These are phyloP conservation scores for Iris pallida DNA, from an alignment of 116 monocot genomes.

Conservation along the genomic window DNA sequence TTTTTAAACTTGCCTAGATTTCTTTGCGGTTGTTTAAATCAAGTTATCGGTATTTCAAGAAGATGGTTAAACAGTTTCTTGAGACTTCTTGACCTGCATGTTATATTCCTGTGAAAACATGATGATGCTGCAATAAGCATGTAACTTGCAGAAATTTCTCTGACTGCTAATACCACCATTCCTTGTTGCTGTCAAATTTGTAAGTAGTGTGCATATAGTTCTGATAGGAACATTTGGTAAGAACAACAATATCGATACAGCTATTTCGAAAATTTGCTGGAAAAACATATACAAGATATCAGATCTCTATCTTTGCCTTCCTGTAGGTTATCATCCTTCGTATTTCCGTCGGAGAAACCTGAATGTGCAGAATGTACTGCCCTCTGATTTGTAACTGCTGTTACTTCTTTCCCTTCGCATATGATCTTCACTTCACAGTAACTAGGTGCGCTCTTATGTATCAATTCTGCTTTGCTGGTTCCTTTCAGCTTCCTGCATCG, in stretches of 20 bases:
- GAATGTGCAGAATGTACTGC: neutral
- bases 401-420: constrained; percentile 55
- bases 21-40: no score
- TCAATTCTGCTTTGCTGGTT: constrained; percentile 47
- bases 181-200: neutral
- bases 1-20: no score
- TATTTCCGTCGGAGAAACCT: neutral
- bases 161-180: neutral
- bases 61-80: no score
- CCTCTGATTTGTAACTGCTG: neutral
- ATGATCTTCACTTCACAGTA: constrained; percentile 62
- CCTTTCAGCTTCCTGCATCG: constrained; percentile 47
- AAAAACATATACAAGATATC: constrained; percentile 4
- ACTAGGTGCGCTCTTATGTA: constrained; percentile 42
- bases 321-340: neutral
- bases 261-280: neutral
- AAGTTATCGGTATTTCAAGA: no score
- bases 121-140: no score
- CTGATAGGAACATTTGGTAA: neutral
- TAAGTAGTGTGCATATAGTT: neutral
- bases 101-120: no score
- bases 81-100: no score
- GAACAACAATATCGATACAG: neutral
- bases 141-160: no score
- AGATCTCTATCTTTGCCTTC: neutral